Evolutionary conservation across 1,284 basidiomycete genomes (phyloP).

Genomic region (Tylopilus microsporus): DNA sequence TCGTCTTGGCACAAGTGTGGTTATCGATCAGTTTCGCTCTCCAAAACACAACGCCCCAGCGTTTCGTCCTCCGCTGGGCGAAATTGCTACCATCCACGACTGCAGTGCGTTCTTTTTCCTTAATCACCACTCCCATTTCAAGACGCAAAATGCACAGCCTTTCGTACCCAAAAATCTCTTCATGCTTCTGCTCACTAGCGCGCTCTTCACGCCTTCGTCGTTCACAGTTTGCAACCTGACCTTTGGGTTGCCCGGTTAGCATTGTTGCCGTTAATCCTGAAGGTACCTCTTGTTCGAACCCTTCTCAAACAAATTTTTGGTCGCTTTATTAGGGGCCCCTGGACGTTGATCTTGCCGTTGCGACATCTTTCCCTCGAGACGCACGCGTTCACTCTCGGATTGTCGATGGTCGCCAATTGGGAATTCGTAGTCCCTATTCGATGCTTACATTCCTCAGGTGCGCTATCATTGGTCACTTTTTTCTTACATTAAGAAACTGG

Average conservation of each 20-base stretch:
- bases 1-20: conserved; percentile 49
- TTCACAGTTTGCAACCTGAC: conserved; percentile 36
- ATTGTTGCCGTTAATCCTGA: conserved; percentile 49
- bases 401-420: conserved; percentile 12
- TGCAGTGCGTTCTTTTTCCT: conserved; percentile 17
- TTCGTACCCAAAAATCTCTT: conserved; percentile 19
- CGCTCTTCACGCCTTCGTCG: conserved; percentile 39
- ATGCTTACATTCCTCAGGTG: no score
- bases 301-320: conserved; percentile 55
- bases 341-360: conserved; percentile 48
- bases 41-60: conserved; percentile 55
- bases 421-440: no score
- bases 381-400: conserved; percentile 46
- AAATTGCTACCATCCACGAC: conserved; percentile 13
- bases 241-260: conserved; percentile 44
- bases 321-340: conserved; percentile 57
- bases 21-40: conserved; percentile 45
- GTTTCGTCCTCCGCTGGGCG: conserved; percentile 45
- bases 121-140: not conserved
- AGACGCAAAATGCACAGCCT: conserved; percentile 16
- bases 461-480: no score
- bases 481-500: no score
- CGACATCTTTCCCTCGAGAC: conserved; percentile 42
- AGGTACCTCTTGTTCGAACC: conserved; percentile 46
- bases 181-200: conserved; percentile 34